Conservation (phyloP, 1,139 yeast genomes). For the Scheffersomyces quercinus region DNA sequence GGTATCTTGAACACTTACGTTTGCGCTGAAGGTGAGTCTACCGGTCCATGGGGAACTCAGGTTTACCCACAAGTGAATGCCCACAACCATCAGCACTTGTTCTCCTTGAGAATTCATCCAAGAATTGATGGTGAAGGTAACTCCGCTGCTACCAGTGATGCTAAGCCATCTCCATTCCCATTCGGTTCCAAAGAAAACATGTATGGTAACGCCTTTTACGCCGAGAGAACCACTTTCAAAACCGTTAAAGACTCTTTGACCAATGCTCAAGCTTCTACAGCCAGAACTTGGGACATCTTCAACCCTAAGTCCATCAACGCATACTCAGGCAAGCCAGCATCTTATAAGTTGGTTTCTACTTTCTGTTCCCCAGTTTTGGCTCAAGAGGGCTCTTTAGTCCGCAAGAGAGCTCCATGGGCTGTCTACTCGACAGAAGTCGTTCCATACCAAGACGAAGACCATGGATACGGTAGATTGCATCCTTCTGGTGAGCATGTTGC, state of each 20-base stretch:
- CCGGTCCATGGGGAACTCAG: conserved; percentile 77
- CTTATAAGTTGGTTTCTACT: conserved; percentile 76
- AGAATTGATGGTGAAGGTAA: conserved; percentile 78
- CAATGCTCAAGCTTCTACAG: conserved; percentile 58
- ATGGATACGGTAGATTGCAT: conserved; percentile 58
- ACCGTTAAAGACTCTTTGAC: conserved; percentile 70
- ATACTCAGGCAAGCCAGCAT: conserved; percentile 72
- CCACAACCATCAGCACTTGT: conserved; percentile 83
- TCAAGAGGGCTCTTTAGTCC: conserved; percentile 69
- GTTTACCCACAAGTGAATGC: conserved; percentile 83
- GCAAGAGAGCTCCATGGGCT: conserved; percentile 85
- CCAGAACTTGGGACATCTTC: conserved; percentile 78
- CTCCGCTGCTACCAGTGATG: conserved; percentile 72
- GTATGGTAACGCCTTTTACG: conserved; percentile 73
- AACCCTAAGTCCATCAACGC: conserved; percentile 68
- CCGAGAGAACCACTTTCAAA: conserved; percentile 63
- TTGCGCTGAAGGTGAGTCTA: conserved; percentile 61
- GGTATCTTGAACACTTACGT: conserved; percentile 76
- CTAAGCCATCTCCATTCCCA: conserved; percentile 56
- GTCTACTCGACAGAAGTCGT: conserved; percentile 65
- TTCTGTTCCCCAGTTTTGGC: conserved; percentile 75
- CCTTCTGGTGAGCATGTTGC: conserved; percentile 83
- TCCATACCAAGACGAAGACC: conserved; percentile 59
- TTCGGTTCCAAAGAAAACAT: conserved; percentile 66
- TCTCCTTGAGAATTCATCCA: conserved; percentile 78